These are phyloP conservation scores for Fusarium sp. DNA, from an alignment of 2,329 filamentous ascomycete species.

Conservation along the genomic window DNA sequence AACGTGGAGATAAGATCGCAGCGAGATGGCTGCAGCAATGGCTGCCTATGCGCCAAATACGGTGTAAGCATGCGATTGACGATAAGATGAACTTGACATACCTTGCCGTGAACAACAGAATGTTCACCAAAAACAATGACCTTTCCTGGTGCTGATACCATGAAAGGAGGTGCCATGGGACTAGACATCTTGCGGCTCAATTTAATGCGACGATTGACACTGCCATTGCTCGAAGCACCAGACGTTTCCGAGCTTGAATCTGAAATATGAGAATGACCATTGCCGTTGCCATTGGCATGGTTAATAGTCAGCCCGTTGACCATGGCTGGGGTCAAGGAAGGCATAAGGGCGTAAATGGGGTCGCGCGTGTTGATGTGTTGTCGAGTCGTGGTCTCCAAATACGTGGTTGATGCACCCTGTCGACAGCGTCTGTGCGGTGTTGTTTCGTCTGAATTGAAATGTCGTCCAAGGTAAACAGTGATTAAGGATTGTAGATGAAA, in stretches of 20 bases:
- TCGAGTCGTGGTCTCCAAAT: constrained; percentile 25
- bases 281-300: constrained; percentile 27
- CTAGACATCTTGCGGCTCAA: constrained; percentile 69
- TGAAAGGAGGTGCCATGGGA: constrained; percentile 87
- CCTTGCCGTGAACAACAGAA: constrained; percentile 97
- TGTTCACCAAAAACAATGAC: constrained; percentile 99
- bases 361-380: constrained; percentile 30
- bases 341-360: constrained; percentile 35
- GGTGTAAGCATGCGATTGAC: constrained; percentile 35
- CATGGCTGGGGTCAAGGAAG: constrained; percentile 42
- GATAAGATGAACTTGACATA: constrained; percentile 51
- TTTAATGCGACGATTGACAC: constrained; percentile 54
- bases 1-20: constrained; percentile 96
- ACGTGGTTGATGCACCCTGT: constrained; percentile 17
- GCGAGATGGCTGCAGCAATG: constrained; percentile 93
- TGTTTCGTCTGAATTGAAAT: constrained; percentile 4
- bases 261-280: constrained; percentile 35
- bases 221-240: constrained; percentile 51
- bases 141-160: constrained; percentile 98
- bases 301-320: constrained; percentile 42
- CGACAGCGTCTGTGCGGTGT: constrained; percentile 21
- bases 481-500: constrained; percentile 11
- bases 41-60: constrained; percentile 70
- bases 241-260: constrained; percentile 47
- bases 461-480: not conserved